Percentiles rank a stretch among this genome's conserved stretches.
phyloP scores from a whole-genome alignment of 2,329 filamentous ascomycete species.

The Penicillium sp. region DNA sequence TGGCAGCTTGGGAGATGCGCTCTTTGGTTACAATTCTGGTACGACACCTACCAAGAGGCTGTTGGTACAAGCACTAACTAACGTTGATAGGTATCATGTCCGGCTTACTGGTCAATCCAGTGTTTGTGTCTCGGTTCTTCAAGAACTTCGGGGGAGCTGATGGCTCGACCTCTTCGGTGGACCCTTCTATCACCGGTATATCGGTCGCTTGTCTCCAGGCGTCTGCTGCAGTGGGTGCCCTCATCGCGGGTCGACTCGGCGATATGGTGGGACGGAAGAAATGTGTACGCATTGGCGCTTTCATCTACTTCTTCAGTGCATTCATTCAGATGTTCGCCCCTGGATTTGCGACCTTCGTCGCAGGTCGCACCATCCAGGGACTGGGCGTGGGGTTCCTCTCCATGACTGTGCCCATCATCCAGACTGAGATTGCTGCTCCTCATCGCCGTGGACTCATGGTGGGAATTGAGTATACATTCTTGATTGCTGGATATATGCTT shows the following conservation, averaged over 20 bases:
- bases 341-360: not conserved
- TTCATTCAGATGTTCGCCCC: not conserved
- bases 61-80: not conserved
- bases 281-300: not conserved
- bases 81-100: not conserved
- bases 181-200: not conserved
- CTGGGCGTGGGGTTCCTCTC: not conserved
- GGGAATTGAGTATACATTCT: slow-evolving; percentile 41
- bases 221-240: not conserved
- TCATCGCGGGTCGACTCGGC: not conserved
- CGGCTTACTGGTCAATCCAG: not conserved
- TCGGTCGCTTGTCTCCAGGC: not conserved
- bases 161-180: not conserved
- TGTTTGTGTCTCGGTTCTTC: not conserved
- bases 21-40: not conserved
- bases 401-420: not conserved
- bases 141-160: not conserved
- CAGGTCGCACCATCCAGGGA: not conserved
- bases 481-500: slow-evolving; percentile 43
- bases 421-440: not conserved
- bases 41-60: not conserved
- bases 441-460: slow-evolving; percentile 40
- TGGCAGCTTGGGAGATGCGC: not conserved
- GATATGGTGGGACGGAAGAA: not conserved
- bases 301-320: not conserved